Evolutionary conservation across 1,284 basidiomycete species (phyloP).

Genomic region (Cutaneotrichosporon sp.): DNA sequence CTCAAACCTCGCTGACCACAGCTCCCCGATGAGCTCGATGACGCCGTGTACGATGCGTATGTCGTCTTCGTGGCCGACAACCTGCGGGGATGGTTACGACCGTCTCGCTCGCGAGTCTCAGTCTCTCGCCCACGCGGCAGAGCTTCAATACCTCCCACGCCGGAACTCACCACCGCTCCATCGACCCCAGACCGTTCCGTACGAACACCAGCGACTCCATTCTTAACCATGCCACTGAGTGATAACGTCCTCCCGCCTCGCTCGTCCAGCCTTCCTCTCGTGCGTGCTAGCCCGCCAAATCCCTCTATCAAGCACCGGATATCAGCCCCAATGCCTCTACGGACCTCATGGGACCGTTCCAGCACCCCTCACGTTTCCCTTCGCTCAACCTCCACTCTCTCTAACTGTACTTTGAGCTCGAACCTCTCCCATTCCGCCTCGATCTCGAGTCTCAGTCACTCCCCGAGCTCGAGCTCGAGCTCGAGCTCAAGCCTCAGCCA

Average conservation of each 20-base stretch:
- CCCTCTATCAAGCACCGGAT: background rate
- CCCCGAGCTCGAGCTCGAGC: too few relatives aligned
- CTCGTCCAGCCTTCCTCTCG: background rate
- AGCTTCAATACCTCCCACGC: background rate
- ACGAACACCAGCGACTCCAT: background rate
- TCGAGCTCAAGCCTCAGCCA: too few relatives aligned
- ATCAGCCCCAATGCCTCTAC: background rate
- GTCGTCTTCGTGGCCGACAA: background rate
- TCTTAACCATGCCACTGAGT: background rate
- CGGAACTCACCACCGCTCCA: background rate
- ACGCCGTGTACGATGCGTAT: conserved; percentile 2
- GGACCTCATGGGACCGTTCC: background rate
- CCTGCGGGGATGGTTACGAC: background rate
- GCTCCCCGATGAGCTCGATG: conserved; percentile 5
- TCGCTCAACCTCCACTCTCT: background rate
- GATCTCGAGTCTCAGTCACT: too few relatives aligned
- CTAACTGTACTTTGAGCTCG: background rate
- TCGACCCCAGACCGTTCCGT: background rate
- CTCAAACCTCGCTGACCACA: background rate
- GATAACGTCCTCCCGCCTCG: background rate
- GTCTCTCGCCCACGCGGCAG: background rate
- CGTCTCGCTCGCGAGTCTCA: background rate
- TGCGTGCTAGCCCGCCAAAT: background rate
- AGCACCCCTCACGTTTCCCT: background rate
- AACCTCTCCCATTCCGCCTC: background rate